Evolutionary conservation across 73 alveolate species (phyloP).

Genomic region (Blepharisma stoltei): DNA sequence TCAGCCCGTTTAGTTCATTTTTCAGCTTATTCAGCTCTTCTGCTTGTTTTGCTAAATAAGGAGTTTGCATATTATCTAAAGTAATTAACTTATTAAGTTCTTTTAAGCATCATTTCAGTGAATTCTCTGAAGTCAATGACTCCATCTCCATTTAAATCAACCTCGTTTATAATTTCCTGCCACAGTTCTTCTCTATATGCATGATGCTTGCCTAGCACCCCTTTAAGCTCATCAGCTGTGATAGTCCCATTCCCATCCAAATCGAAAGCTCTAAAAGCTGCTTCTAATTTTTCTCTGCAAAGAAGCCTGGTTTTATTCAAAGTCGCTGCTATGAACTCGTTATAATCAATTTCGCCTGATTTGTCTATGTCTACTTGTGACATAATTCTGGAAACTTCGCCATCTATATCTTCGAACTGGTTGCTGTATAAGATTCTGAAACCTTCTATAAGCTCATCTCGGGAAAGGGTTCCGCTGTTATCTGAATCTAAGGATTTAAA

Average conservation of each 20-base stretch:
- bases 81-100: too few species aligned
- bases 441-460: constrained; percentile 61
- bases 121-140: constrained; percentile 49
- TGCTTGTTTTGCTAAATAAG: too few species aligned
- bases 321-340: constrained; percentile 47
- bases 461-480: constrained; percentile 54
- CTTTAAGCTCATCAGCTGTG: constrained; percentile 48
- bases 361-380: constrained; percentile 37
- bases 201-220: constrained; percentile 35
- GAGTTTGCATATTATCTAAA: too few species aligned
- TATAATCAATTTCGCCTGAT: constrained; percentile 53
- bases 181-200: constrained; percentile 57
- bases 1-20: too few species aligned
- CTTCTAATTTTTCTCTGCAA: constrained; percentile 38
- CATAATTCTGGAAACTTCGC: constrained; percentile 48
- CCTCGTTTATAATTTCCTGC: constrained; percentile 66
- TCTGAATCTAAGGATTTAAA: constrained; percentile 55
- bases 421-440: constrained; percentile 24
- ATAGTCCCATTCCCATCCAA: constrained; percentile 52
- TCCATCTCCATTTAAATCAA: constrained; percentile 70
- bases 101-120: constrained; percentile 28
- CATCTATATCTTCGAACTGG: constrained; percentile 37
- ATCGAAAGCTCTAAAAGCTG: constrained; percentile 49
- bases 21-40: too few species aligned
- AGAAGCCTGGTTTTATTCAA: constrained; percentile 45